Conservation (phyloP, 2,329 filamentous ascomycete genomes). For the Emergomyces orientalis region DNA sequence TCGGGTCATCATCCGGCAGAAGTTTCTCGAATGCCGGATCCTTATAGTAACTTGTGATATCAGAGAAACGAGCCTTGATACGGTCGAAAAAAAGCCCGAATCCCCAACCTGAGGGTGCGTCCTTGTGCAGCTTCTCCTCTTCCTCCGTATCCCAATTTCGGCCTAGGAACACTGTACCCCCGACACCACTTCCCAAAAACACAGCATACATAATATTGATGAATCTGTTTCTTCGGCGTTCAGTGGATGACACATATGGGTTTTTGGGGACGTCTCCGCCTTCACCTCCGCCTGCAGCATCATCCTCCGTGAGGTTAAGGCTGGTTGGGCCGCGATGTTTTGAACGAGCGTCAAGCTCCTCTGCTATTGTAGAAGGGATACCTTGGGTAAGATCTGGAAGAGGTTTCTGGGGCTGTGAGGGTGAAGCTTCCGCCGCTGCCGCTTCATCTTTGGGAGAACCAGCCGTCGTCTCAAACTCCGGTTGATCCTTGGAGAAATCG, state of each 20-base stretch:
- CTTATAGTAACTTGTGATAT: constrained; percentile 83
- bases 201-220: constrained; percentile 64
- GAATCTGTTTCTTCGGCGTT: constrained; percentile 66
- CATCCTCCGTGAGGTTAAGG: constrained; percentile 47
- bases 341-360: constrained; percentile 51
- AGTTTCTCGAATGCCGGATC: constrained; percentile 93
- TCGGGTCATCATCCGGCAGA: constrained; percentile 62
- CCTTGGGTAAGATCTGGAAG: constrained; percentile 89
- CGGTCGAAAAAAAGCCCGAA: constrained; percentile 70
- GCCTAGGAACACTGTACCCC: constrained; percentile 64
- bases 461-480: constrained; percentile 24
- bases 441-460: constrained; percentile 18
- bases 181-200: constrained; percentile 48
- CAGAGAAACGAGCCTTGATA: constrained; percentile 61
- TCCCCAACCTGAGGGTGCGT: constrained; percentile 73
- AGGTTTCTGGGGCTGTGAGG: constrained; percentile 47
- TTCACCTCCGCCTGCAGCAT: constrained; percentile 33
- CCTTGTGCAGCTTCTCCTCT: constrained; percentile 59
- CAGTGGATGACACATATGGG: constrained; percentile 82
- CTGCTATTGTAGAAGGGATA: constrained; percentile 81
- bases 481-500: constrained; percentile 26
- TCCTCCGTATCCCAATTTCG: constrained; percentile 74
- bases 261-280: constrained; percentile 57
- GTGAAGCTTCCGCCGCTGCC: constrained; percentile 19
- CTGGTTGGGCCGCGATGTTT: constrained; percentile 28